These are phyloP conservation scores for Globisporangium paroecandrum DNA, from an alignment of 352 stramenopile species.

Conservation along the genomic window DNA sequence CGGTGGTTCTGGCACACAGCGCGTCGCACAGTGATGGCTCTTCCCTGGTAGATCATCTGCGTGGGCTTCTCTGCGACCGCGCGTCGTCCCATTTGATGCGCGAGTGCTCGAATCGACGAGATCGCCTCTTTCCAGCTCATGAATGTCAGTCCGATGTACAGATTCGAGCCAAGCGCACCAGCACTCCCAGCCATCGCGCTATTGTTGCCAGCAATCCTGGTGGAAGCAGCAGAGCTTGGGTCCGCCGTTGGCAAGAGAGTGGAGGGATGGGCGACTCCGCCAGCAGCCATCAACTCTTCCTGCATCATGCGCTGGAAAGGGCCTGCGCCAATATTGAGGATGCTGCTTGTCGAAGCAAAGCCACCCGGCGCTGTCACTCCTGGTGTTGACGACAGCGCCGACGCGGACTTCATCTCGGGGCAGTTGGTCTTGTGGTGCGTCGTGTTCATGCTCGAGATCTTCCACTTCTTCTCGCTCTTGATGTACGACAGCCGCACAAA, in stretches of 20 bases:
- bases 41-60: slow-evolving; percentile 39
- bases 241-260: slow-evolving; percentile 4
- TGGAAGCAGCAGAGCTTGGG: not conserved
- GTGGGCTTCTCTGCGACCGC: slow-evolving; percentile 48
- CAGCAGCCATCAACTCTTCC: slow-evolving; percentile 16
- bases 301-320: slow-evolving; percentile 39
- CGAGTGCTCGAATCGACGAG: slow-evolving; percentile 41
- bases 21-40: slow-evolving; percentile 42
- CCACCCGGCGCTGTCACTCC: not conserved
- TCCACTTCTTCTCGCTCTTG: slow-evolving; percentile 69
- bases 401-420: slow-evolving; percentile 16
- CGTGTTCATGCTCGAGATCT: slow-evolving; percentile 70
- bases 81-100: slow-evolving; percentile 55
- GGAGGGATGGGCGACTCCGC: slow-evolving; percentile 1
- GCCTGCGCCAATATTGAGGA: not conserved
- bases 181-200: not conserved
- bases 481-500: slow-evolving; percentile 63
- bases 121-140: slow-evolving; percentile 60
- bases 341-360: not conserved
- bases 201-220: slow-evolving; percentile 3
- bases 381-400: not conserved
- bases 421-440: slow-evolving; percentile 65
- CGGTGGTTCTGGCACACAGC: slow-evolving; percentile 71
- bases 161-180: slow-evolving; percentile 24
- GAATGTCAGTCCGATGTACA: slow-evolving; percentile 48